Evolutionary conservation across 257 asterid species (phyloP), one percentile per base, ranked within the genome.

Genomic region (Henckelia pumila): DNA sequence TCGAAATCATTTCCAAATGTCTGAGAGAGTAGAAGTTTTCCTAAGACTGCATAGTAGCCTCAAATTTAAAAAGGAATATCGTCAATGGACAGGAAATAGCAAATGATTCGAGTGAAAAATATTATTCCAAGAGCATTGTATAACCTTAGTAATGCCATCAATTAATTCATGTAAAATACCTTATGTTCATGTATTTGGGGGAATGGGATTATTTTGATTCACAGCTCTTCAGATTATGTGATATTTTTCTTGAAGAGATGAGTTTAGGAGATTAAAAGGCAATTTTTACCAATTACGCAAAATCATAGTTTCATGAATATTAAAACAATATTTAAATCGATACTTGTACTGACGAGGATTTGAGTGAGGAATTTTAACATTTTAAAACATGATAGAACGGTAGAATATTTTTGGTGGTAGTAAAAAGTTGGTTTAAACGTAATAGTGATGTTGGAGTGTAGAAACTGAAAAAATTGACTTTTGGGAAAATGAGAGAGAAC

Each of bases 11-110:
- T 44, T 19, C 60, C 66, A 63, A 50, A 25, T 56, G 11, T 26
- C 40, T 33, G 44, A 37, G 24, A 62, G 33, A 57, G 64, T 35
- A 33, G 64, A 30, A 17, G 13, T 20, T 22, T 32, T 28, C 59
- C 28, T 16, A 26, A 23, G n/a, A 70, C 57, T 56, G 26, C 9
- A 14, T 21, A 6, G 14, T 29, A 67, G 72, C 11, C 61, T 20
- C 49, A 66, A 28, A 25, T 26, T 13, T 19, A 65, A 28, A 50
- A 65, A n/a, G 69, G 59, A 64, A 56, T 11, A 25, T 22, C 60
- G 17, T 56, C 60, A 2, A 20, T 22, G 23, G 56, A 28, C 57
- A 44, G 28, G 20, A 9, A 32, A 63, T 13, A 16, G 26, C 33
- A 56, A 33, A 10, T 49, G 30, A 35, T 44, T 35, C 6, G 32